phyloP scores from a whole-genome alignment of 2,329 filamentous ascomycete species.

The Calycina herbarum region DNA sequence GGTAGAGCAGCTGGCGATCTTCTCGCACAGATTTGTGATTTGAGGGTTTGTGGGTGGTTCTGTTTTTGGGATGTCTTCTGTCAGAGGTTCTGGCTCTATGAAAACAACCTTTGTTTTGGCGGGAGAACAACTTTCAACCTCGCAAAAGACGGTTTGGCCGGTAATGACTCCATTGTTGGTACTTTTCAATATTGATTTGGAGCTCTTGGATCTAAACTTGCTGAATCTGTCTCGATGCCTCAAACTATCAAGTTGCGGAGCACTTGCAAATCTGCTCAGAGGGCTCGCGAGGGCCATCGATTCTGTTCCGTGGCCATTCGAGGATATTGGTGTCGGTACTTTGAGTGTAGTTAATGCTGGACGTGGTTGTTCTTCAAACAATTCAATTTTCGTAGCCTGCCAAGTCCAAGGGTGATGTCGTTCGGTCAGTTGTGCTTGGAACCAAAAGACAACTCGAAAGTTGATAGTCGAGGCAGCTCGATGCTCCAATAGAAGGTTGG shows the following conservation, averaged over 20 bases:
- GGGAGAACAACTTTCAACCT: neutral
- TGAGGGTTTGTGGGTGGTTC: neutral
- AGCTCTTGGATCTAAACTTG: neutral
- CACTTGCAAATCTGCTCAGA: neutral
- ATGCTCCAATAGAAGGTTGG: constrained; percentile 20
- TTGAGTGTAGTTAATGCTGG: neutral
- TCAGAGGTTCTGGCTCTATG: neutral
- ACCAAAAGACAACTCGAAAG: constrained; percentile 21
- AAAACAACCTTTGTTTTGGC: constrained; percentile 15
- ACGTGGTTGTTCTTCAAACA: constrained; percentile 12
- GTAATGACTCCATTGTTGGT: neutral
- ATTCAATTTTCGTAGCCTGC: constrained; percentile 21
- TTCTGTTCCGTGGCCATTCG: neutral
- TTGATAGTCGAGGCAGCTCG: constrained; percentile 14
- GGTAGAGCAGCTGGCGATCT: constrained; percentile 17
- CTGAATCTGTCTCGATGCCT: neutral
- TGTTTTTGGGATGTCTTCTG: constrained; percentile 10
- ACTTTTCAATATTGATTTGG: neutral
- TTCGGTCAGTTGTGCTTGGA: constrained; percentile 12
- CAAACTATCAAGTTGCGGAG: neutral
- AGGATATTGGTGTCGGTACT: neutral
- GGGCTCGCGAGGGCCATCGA: neutral
- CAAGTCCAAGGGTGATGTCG: constrained; percentile 15
- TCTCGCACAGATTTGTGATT: constrained; percentile 22
- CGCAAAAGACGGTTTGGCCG: neutral